A percentile compares a stretch with the other conserved stretches of the same genome.
phyloP scores from a whole-genome alignment of 768 basidiomycete species.

The Russula sp. region DNA sequence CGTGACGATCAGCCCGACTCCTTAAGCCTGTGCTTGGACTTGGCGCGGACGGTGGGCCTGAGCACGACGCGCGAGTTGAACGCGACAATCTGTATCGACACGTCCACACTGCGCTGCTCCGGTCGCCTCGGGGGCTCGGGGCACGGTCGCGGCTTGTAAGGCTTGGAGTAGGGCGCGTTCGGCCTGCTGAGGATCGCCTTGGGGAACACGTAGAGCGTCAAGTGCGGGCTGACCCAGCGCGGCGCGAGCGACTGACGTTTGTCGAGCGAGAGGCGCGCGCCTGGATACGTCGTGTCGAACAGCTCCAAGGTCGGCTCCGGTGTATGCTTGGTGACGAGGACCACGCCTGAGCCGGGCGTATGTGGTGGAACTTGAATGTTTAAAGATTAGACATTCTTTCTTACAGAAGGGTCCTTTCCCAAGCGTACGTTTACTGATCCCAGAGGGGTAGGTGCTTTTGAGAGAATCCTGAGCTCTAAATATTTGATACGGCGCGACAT shows the following conservation, averaged over 20 bases:
- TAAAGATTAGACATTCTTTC: background rate
- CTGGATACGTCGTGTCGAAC: constrained; percentile 10
- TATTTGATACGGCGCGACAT: constrained; percentile 15
- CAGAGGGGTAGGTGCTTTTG: background rate
- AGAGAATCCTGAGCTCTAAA: constrained; percentile 3
- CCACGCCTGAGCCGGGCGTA: constrained; percentile 14
- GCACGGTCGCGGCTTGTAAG: background rate
- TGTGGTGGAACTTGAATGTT: constrained; percentile 6
- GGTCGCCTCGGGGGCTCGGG: background rate
- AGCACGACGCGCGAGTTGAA: background rate
- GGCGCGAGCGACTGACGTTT: constrained; percentile 1
- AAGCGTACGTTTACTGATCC: constrained; percentile 14
- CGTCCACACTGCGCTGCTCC: constrained; percentile 1
- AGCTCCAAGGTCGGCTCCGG: background rate
- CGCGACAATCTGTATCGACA: constrained; percentile 2
- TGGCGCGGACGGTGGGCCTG: background rate
- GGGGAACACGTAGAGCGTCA: constrained; percentile 12
- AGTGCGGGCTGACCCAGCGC: background rate
- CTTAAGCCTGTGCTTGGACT: constrained; percentile 12
- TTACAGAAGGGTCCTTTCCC: background rate
- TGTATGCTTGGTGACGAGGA: background rate
- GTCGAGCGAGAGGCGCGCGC: constrained; percentile 5
- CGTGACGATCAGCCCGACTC: constrained; percentile 12
- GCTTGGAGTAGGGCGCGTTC: background rate
- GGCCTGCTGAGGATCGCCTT: constrained; percentile 17